Conservation (phyloP, 2,329 filamentous ascomycete genomes). For the Fusarium scirpi region DNA sequence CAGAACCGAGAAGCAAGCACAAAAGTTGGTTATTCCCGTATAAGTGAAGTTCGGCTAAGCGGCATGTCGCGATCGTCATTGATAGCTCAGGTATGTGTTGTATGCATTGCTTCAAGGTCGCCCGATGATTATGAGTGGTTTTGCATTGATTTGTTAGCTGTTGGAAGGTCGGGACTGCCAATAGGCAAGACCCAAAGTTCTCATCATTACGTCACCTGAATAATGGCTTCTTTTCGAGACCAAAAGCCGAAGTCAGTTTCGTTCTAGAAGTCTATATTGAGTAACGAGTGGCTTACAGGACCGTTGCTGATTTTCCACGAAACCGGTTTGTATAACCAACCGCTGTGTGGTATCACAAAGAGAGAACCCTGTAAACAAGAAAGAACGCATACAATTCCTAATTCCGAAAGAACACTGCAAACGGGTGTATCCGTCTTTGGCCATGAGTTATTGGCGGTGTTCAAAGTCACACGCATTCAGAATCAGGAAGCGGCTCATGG, state of each 20-base stretch:
- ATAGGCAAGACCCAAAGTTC: neutral
- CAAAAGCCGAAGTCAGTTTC: neutral
- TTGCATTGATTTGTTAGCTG: neutral
- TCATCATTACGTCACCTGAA: conserved; percentile 3
- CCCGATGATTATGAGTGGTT: neutral
- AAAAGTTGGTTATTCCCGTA: conserved; percentile 9
- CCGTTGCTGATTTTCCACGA: neutral
- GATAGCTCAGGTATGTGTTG: neutral
- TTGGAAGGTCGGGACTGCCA: neutral
- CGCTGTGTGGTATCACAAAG: neutral
- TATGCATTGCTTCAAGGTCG: neutral
- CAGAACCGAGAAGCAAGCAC: conserved; percentile 20
- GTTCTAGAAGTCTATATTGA: conserved; percentile 1
- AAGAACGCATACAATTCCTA: neutral
- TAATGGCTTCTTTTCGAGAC: neutral
- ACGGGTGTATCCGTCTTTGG: neutral
- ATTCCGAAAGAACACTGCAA: neutral
- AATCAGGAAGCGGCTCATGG: neutral
- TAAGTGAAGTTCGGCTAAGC: conserved; percentile 8
- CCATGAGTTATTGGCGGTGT: neutral
- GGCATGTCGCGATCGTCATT: conserved; percentile 15
- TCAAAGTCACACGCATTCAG: neutral
- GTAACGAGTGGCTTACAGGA: neutral
- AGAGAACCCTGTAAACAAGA: neutral
- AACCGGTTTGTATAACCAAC: neutral